These are phyloP conservation scores for Colletotrichum sp. DNA, from an alignment of 2,329 filamentous ascomycete genomes.

Conservation along the genomic window DNA sequence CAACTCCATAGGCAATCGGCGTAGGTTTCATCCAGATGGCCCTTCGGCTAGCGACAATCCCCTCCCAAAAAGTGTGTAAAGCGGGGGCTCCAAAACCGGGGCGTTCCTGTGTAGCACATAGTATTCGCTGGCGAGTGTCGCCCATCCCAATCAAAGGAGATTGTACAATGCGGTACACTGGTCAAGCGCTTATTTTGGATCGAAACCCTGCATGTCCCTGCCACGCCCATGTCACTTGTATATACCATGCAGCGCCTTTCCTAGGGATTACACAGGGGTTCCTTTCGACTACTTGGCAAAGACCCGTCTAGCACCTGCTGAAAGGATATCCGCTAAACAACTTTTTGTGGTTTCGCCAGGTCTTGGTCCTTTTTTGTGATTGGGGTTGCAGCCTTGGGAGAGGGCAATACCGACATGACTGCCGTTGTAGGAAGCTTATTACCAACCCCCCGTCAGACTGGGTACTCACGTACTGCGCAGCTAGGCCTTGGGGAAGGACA, in stretches of 20 bases:
- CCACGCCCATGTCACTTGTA: background rate
- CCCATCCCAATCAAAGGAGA: constrained; percentile 18
- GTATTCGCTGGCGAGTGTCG: background rate
- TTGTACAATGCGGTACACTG: background rate
- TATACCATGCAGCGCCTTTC: background rate
- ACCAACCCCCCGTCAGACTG: constrained; percentile 5
- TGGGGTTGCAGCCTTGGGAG: background rate
- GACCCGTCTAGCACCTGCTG: background rate
- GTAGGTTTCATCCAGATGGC: constrained; percentile 2
- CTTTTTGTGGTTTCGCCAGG: background rate
- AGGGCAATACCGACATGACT: background rate
- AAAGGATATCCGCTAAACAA: background rate
- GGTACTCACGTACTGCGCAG: background rate
- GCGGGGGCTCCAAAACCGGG: background rate
- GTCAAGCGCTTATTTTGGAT: constrained; percentile 9
- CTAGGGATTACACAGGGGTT: background rate
- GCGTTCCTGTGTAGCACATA: background rate
- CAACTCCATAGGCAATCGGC: background rate
- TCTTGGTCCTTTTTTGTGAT: background rate
- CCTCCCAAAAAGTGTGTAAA: constrained; percentile 1
- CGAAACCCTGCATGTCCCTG: background rate
- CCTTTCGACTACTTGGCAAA: background rate
- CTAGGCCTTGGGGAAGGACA: background rate
- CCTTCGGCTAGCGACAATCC: background rate
- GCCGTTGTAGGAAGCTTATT: constrained; percentile 18